These are phyloP conservation scores for Suillus plorans DNA, from an alignment of 768 basidiomycete species.

Conservation along the genomic window DNA sequence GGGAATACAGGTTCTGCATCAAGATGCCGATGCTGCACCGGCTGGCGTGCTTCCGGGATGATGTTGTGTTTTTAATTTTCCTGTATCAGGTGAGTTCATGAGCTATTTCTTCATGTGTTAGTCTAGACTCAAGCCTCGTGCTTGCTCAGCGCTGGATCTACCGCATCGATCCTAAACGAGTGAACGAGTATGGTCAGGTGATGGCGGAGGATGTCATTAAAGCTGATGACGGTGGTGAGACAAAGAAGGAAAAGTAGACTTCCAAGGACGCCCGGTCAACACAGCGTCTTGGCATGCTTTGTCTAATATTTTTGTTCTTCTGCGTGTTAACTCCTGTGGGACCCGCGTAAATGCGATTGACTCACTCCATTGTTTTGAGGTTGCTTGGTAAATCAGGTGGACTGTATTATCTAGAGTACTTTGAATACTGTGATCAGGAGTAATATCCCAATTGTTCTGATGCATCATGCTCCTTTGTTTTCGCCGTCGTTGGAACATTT, in stretches of 20 bases:
- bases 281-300: background rate
- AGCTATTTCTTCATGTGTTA: slow-evolving; percentile 10
- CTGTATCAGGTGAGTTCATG: slow-evolving; percentile 75
- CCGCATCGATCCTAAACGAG: slow-evolving; percentile 88
- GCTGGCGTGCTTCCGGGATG: slow-evolving; percentile 87
- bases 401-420: background rate
- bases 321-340: slow-evolving; percentile 15
- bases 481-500: background rate
- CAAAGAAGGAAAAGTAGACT: slow-evolving; percentile 55
- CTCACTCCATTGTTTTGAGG: background rate
- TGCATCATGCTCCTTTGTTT: no score
- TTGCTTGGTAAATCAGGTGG: background rate
- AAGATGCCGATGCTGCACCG: slow-evolving; percentile 97
- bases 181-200: slow-evolving; percentile 96
- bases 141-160: slow-evolving; percentile 88
- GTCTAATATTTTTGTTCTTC: slow-evolving; percentile 9
- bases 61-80: slow-evolving; percentile 89
- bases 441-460: background rate
- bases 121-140: slow-evolving; percentile 19
- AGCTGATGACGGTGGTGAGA: slow-evolving; percentile 43
- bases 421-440: background rate
- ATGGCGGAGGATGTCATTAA: slow-evolving; percentile 46
- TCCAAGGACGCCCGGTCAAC: background rate
- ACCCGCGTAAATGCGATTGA: background rate
- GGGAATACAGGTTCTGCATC: slow-evolving; percentile 73